Evolutionary conservation across 2,329 filamentous ascomycete species (phyloP).

Genomic region (Penicillium sp.): DNA sequence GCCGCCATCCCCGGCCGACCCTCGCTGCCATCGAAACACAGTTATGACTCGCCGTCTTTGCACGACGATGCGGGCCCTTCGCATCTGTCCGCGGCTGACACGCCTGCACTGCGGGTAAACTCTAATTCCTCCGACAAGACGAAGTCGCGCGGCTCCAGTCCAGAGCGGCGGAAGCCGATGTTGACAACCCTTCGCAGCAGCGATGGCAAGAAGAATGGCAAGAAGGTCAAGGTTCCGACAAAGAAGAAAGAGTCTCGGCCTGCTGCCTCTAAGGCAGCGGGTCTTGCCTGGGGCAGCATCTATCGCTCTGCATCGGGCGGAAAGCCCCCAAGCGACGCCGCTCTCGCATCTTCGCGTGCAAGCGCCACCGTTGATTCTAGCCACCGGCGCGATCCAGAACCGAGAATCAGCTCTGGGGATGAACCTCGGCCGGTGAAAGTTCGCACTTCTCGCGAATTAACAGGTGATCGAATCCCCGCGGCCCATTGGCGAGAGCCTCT

Average conservation of each 20-base stretch:
- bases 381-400: conserved; percentile 28
- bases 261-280: conserved; percentile 64
- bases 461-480: conserved; percentile 20
- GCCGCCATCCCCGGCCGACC: conserved; percentile 57
- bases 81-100: conserved; percentile 14
- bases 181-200: conserved; percentile 56
- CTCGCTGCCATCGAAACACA: conserved; percentile 18
- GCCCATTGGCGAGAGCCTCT: conserved; percentile 27
- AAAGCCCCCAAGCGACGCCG: conserved; percentile 31
- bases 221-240: conserved; percentile 40
- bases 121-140: conserved; percentile 41
- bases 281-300: conserved; percentile 59
- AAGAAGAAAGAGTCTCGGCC: conserved; percentile 50
- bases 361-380: conserved; percentile 30
- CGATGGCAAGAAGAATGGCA: conserved; percentile 49
- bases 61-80: conserved; percentile 16
- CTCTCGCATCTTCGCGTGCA: conserved; percentile 31
- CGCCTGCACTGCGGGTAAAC: conserved; percentile 26
- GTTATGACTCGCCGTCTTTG: conserved; percentile 22
- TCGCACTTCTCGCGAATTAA: conserved; percentile 5
- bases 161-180: conserved; percentile 62
- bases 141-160: conserved; percentile 60
- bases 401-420: conserved; percentile 26
- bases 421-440: conserved; percentile 17
- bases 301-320: conserved; percentile 29